A percentile compares a stretch with the other conserved stretches of the same genome.
Conservation (phyloP, 768 basidiomycete species). For the Paxillus rubicundulus region DNA sequence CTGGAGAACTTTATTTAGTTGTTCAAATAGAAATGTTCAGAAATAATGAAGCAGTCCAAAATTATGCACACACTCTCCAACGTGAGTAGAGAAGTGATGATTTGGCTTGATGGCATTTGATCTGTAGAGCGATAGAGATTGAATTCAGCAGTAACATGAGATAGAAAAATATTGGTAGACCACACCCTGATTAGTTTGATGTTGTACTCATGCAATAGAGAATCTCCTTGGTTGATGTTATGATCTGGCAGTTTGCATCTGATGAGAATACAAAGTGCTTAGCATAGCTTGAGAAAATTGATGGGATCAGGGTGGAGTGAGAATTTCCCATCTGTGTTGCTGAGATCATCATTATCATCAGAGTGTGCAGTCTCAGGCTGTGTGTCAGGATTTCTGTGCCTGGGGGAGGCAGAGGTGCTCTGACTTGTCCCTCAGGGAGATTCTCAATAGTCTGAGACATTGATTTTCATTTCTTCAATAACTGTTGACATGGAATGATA, state of each 20-base stretch:
- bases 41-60: too few species aligned
- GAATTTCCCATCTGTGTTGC: neutral
- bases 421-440: neutral
- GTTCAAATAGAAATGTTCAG: too few species aligned
- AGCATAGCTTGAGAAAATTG: conserved; percentile 22
- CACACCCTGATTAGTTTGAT: conserved; percentile 14
- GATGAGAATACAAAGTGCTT: conserved; percentile 14
- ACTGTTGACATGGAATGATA: neutral
- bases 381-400: too few species aligned
- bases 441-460: neutral
- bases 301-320: conserved; percentile 15
- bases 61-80: too few species aligned
- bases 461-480: neutral
- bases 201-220: conserved; percentile 22
- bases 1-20: too few species aligned
- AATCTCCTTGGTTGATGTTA: conserved; percentile 11
- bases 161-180: too few species aligned
- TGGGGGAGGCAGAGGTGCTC: too few species aligned
- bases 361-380: too few species aligned
- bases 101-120: too few species aligned
- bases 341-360: neutral
- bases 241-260: neutral
- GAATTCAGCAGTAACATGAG: too few species aligned
- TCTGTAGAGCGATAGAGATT: too few species aligned
- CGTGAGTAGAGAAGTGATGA: too few species aligned